Evolutionary conservation across 805 yeast genomes (phyloP).

Genomic region (Pichia paraexigua): DNA sequence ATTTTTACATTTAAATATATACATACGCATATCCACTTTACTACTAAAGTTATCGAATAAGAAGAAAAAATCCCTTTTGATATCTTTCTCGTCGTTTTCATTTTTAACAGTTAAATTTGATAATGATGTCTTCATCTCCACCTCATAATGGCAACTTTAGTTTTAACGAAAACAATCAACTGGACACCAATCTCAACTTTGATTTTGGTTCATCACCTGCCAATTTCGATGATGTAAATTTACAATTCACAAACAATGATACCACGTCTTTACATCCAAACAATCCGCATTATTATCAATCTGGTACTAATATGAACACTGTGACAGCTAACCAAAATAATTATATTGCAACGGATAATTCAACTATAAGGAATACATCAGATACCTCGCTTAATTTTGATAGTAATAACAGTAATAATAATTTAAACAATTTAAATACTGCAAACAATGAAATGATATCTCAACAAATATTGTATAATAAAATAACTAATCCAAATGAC

Average conservation of each 20-base stretch:
- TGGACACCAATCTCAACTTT: slow-evolving; percentile 11
- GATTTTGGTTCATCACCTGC: slow-evolving; percentile 21
- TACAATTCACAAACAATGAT: slow-evolving; percentile 10
- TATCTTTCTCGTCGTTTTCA: not conserved
- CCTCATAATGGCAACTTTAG: slow-evolving; percentile 21
- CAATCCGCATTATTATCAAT: not conserved
- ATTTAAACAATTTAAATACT: not conserved
- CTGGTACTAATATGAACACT: not conserved
- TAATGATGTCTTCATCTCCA: slow-evolving; percentile 32
- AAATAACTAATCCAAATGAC: not conserved
- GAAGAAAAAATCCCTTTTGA: not conserved
- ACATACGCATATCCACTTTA: too few relatives aligned
- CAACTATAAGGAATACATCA: not conserved
- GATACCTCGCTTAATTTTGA: slow-evolving; percentile 4
- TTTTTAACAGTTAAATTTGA: not conserved
- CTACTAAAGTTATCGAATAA: not conserved
- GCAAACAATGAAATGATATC: not conserved
- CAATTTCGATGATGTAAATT: slow-evolving; percentile 14
- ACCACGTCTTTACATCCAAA: not conserved
- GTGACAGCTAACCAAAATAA: slow-evolving; percentile 7
- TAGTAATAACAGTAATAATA: not conserved
- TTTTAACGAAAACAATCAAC: slow-evolving; percentile 14
- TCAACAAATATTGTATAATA: not conserved
- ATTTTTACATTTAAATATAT: not conserved
- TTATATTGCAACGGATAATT: not conserved